These are phyloP conservation scores for Myochromella boudieri DNA, from an alignment of 768 basidiomycete species.

Conservation along the genomic window DNA sequence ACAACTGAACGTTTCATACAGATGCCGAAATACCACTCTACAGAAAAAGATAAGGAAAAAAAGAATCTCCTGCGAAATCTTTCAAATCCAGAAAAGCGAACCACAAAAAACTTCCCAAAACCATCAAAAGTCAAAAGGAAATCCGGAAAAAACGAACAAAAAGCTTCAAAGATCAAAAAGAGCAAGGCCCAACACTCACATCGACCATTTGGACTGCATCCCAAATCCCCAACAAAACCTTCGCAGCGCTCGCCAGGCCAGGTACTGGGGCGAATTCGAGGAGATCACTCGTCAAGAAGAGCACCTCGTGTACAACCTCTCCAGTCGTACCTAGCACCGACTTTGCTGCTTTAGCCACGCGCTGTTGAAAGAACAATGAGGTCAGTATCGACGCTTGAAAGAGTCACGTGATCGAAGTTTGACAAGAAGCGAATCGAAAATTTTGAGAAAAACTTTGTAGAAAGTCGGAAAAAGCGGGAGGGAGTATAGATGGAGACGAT, in stretches of 20 bases:
- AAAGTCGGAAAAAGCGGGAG: too few species aligned
- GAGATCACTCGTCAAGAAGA: slow-evolving; percentile 40
- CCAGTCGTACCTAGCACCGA: slow-evolving; percentile 41
- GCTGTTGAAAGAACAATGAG: slow-evolving; percentile 15
- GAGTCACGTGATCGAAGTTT: neutral
- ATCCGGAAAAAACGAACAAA: too few species aligned
- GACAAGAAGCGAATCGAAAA: neutral
- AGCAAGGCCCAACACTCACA: too few species aligned
- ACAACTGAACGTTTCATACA: too few species aligned
- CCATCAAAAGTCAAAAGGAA: too few species aligned
- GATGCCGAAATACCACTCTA: too few species aligned
- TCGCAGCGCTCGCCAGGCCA: slow-evolving; percentile 52
- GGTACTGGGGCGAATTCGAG: slow-evolving; percentile 53
- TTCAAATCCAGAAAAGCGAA: too few species aligned
- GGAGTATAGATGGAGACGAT: too few species aligned
- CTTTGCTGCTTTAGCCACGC: slow-evolving; percentile 35
- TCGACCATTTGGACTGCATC: slow-evolving; percentile 59
- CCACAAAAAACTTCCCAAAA: too few species aligned
- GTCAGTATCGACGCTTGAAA: neutral
- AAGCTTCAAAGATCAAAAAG: too few species aligned
- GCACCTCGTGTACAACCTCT: slow-evolving; percentile 44
- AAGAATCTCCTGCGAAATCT: too few species aligned
- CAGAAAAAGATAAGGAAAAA: too few species aligned
- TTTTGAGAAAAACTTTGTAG: slow-evolving; percentile 5
- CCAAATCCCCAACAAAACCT: slow-evolving; percentile 62